Evolutionary conservation across 2,329 filamentous ascomycete species (phyloP), one percentile per base, ranked within the genome.

Genomic region (Alternaria arbusti): DNA sequence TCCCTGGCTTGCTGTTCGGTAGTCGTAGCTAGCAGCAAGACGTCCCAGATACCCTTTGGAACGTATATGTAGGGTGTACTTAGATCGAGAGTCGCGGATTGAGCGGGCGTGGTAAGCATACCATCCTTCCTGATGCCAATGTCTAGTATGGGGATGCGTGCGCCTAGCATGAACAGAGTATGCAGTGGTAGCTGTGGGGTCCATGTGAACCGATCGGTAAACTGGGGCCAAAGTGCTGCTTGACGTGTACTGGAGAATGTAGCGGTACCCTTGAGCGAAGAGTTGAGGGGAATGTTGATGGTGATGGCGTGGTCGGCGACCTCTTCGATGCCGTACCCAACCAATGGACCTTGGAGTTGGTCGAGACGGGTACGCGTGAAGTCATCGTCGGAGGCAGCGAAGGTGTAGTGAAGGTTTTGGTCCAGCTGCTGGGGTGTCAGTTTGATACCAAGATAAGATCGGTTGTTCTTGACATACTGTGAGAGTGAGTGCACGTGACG

Each of bases 121-220:
- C 61, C 68, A 26, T 68, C 70, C 45, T 64, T 70, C 8, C 70
- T 67, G 3, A 72, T 44, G 8, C 66, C 65, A 6, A 70, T n/a
- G 25, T 65, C 46, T 6, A 54, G 51, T 3, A 70, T 46, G 3
- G 61, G 56, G 12, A 73, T 57, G 10, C 61, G 26, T 2, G 13
- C 44, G 46, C 28, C 58, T 9, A 30, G 32, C 23, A 13, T 36
- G n/a, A 3, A n/a, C 4, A n/a, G 28, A 7, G 17, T 13, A 22
- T 47, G 25, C 43, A 52, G 28, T 30, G 36, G 22, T 54, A 22
- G 28, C 40, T 61, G 59, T 6, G 28, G n/a, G 17, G 43, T 43
- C 54, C 56, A 63, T 11, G 15, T 44, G 10, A 58, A 57, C 13
- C 2, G 40, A 32, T 28, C 15, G n/a, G 46, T 47, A 44, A 8